Evolutionary conservation across 768 basidiomycete species (phyloP), one percentile per base, ranked within the genome.

Genomic region (Russula sp.): DNA sequence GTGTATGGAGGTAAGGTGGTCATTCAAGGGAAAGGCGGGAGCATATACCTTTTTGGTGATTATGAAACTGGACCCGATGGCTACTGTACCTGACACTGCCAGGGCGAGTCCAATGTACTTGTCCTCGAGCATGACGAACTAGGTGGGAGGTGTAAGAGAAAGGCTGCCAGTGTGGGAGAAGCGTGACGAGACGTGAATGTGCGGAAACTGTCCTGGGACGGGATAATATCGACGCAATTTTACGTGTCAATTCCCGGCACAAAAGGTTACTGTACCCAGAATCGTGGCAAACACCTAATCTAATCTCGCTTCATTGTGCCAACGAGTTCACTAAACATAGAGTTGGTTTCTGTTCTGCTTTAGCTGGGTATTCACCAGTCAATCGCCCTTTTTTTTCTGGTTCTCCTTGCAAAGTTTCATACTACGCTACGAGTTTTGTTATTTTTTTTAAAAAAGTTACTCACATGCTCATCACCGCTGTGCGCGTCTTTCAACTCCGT

Each of bases 11-110:
- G 51, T 63, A 68, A 56, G 54, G 51, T 59, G 45, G 55, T 55
- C 62, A 44, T 18, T 8, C 39, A 22, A 16, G 14, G 20, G 40
- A 47, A 31, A 40, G 58, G 35, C 39, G 27, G 56, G 49, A 57
- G 18, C 16, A 52, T 76, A 67, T 55, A 90, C 96, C 88, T 97
- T 98, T 84, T 99, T 99, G 18, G 96, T 99, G 73, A 99, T 96
- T 72, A 99, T 97, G 74, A 94, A 97, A 75, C 94, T 96, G 44
- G 89, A 91, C 55, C 97, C 96, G 68, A 98, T 98, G 62, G 89
- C 86, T 31, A 91, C 71, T 13, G 91, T 89, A 68, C 92, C 84
- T 20, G 87, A 85, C 54, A 98, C 76, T 57, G 97, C 95, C 59
- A 99, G 84, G 31, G 84, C 82, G 57, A 99, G 83, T 37, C 97